Conservation (phyloP, 306 rosid genomes). For the Pyrus communis region DNA sequence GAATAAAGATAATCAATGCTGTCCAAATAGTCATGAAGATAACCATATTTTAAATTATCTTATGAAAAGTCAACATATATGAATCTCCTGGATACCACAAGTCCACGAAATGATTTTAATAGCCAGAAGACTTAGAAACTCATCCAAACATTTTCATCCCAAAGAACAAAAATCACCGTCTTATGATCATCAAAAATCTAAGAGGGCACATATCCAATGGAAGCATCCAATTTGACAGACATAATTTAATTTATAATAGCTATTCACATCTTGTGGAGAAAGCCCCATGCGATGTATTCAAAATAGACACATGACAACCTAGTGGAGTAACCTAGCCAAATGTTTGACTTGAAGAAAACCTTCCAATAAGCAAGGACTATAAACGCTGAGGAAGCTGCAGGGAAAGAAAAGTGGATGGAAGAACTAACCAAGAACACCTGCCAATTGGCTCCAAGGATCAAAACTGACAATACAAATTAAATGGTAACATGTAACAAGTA, state of each 20-base stretch:
- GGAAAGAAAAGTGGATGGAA: not conserved
- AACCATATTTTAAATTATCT: not conserved
- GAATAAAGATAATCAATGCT: not conserved
- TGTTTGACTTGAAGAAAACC: not conserved
- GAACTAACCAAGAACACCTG: not conserved
- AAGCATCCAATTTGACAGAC: not conserved
- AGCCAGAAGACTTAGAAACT: not conserved
- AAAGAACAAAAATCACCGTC: not conserved
- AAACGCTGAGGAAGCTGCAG: not conserved
- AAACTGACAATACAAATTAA: not conserved
- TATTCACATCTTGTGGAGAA: not conserved
- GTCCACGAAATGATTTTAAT: not conserved
- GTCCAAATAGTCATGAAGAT: not conserved
- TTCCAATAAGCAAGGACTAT: not conserved
- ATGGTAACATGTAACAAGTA: not conserved
- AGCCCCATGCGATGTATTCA: not conserved
- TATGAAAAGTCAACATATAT: not conserved
- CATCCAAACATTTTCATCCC: not conserved
- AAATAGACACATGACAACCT: not conserved
- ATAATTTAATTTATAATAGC: not conserved
- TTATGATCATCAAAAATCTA: not conserved
- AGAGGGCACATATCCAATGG: not conserved
- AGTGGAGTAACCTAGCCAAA: not conserved
- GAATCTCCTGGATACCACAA: not conserved
- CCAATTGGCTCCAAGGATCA: not conserved